These are phyloP conservation scores for Candida anglica DNA, from an alignment of 805 yeast species.

Conservation along the genomic window DNA sequence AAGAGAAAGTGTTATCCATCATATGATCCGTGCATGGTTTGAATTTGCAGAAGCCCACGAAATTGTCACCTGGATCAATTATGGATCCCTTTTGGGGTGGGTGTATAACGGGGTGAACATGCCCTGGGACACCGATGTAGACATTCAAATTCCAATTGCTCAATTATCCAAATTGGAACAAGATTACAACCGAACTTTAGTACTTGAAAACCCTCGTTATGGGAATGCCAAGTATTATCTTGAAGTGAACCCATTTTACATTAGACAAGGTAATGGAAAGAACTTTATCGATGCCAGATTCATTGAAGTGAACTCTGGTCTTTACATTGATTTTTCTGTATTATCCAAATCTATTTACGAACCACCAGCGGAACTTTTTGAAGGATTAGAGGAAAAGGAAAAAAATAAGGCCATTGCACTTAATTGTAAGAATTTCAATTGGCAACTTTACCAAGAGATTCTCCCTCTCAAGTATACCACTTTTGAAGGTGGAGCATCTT, in stretches of 20 bases:
- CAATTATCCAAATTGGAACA: constrained; percentile 20
- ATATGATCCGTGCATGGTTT: constrained; percentile 35
- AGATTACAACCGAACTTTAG: constrained; percentile 18
- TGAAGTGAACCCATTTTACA: constrained; percentile 22
- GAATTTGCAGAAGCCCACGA: constrained; percentile 28
- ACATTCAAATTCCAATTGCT: constrained; percentile 23
- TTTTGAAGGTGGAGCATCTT: constrained; percentile 33
- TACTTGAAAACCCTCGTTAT: constrained; percentile 25
- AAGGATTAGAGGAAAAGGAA: constrained; percentile 4
- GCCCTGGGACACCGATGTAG: constrained; percentile 31
- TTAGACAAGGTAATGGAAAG: constrained; percentile 39
- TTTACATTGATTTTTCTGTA: constrained; percentile 43
- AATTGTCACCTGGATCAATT: constrained; percentile 24
- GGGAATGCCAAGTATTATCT: constrained; percentile 25
- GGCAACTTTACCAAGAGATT: constrained; percentile 33
- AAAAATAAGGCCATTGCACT: constrained; percentile 17
- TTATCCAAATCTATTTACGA: constrained; percentile 22
- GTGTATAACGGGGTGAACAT: constrained; percentile 26
- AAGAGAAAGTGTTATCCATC: constrained; percentile 33
- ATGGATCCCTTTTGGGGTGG: constrained; percentile 28
- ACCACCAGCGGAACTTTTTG: constrained; percentile 12
- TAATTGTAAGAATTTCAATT: constrained; percentile 37
- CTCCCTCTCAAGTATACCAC: constrained; percentile 32
- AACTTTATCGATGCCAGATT: constrained; percentile 35
- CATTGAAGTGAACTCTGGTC: constrained; percentile 34